Conservation (phyloP, 768 basidiomycete species). For the Collybia sordida region DNA sequence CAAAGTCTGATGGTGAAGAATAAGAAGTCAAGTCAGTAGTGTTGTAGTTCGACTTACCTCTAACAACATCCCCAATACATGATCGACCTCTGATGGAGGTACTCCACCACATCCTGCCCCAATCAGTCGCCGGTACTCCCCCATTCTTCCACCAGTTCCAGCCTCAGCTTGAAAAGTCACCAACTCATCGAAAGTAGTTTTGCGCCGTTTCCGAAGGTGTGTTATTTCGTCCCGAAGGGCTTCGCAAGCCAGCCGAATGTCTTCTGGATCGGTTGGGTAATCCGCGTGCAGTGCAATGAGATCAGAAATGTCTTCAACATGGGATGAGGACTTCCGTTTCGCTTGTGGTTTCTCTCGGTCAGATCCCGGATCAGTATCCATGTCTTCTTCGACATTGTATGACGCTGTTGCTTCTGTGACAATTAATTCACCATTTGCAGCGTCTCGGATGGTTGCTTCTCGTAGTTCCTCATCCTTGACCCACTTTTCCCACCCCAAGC, state of each 20-base stretch:
- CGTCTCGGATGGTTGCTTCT: constrained; percentile 67
- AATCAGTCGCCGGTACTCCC: constrained; percentile 86
- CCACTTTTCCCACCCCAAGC: constrained; percentile 94
- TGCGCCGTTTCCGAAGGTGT: constrained; percentile 66
- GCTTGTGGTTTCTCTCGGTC: constrained; percentile 50
- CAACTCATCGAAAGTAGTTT: constrained; percentile 70
- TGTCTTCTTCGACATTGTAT: constrained; percentile 47
- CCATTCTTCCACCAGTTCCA: constrained; percentile 87
- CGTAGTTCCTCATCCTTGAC: constrained; percentile 79
- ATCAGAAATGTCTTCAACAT: constrained; percentile 64
- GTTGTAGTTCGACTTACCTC: constrained; percentile 51
- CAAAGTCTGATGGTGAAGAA: constrained; percentile 60
- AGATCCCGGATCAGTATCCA: constrained; percentile 32
- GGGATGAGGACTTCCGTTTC: constrained; percentile 50
- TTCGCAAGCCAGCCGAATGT: constrained; percentile 55
- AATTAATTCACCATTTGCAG: constrained; percentile 54
- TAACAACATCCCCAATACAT: constrained; percentile 78
- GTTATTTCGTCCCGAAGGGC: constrained; percentile 62
- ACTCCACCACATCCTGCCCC: constrained; percentile 89
- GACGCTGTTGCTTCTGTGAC: constrained; percentile 44
- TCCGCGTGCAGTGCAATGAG: constrained; percentile 56
- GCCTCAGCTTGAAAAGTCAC: constrained; percentile 85
- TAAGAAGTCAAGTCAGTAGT: constrained; percentile 1
- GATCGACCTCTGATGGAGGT: constrained; percentile 84
- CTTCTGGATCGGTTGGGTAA: constrained; percentile 57